phyloP scores from a whole-genome alignment of 2,329 filamentous ascomycete genomes.

The Ophiostoma sp. region DNA sequence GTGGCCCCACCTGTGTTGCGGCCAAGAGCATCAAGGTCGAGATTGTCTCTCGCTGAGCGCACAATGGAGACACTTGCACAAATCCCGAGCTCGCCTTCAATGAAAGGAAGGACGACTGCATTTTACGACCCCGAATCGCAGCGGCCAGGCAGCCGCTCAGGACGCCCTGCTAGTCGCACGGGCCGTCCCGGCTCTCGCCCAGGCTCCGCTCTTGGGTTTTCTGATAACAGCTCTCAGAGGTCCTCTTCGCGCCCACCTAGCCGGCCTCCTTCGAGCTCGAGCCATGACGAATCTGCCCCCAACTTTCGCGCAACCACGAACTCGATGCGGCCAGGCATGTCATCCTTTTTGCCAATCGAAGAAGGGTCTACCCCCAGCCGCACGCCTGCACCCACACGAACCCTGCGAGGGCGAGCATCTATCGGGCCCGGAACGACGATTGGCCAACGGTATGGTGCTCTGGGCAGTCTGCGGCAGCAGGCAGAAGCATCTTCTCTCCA shows the following conservation, averaged over 20 bases:
- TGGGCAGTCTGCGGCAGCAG: conserved; percentile 20
- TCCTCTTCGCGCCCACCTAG: conserved; percentile 47
- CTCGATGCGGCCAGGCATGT: conserved; percentile 41
- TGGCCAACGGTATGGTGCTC: conserved; percentile 14
- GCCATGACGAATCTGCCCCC: conserved; percentile 39
- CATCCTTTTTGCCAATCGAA: conserved; percentile 34
- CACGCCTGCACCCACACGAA: conserved; percentile 30
- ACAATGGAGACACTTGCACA: conserved; percentile 79
- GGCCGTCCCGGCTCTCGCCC: conserved; percentile 40
- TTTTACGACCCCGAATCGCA: conserved; percentile 62
- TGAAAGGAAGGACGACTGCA: conserved; percentile 60
- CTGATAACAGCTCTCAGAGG: conserved; percentile 49
- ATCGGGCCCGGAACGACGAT: conserved; percentile 20
- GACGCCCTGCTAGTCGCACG: conserved; percentile 17
- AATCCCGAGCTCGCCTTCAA: conserved; percentile 69
- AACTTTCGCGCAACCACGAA: conserved; percentile 43
- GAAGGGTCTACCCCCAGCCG: conserved; percentile 41
- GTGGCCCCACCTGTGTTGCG: conserved; percentile 2
- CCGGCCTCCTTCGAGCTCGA: conserved; percentile 52
- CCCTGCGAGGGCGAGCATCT: conserved; percentile 30
- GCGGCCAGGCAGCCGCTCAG: conserved; percentile 38
- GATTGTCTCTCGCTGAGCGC: conserved; percentile 68
- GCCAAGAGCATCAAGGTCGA: conserved; percentile 29
- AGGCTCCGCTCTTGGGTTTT: conserved; percentile 54
- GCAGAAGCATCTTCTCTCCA: conserved; percentile 20